A percentile compares a stretch with the other conserved stretches of the same genome.
Conservation (phyloP, 345 rosid genomes). For the Nephelium lappaceum region DNA sequence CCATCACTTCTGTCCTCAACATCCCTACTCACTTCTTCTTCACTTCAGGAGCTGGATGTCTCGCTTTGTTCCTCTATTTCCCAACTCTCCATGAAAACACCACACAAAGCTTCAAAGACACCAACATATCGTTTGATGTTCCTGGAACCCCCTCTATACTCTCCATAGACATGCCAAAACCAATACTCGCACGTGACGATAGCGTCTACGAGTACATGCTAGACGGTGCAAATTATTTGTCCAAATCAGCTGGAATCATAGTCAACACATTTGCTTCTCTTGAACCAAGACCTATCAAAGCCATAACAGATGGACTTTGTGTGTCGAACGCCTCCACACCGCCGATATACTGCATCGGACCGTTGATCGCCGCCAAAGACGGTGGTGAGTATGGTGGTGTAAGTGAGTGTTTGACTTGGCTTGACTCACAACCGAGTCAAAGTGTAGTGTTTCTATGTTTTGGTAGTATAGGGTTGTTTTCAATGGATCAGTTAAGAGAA, state of each 20-base stretch:
- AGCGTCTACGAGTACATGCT: constrained; percentile 32
- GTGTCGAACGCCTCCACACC: constrained; percentile 35
- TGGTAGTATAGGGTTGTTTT: constrained; percentile 63
- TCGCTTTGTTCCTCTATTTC: constrained; percentile 33
- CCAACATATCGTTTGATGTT: constrained; percentile 26
- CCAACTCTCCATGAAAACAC: constrained; percentile 38
- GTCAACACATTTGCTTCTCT: constrained; percentile 58
- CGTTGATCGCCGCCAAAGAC: constrained; percentile 34
- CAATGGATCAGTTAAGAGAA: constrained; percentile 38
- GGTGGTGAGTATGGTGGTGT: neutral
- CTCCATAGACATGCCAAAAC: constrained; percentile 29
- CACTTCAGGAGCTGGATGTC: constrained; percentile 46
- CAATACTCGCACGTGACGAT: constrained; percentile 33
- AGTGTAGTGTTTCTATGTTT: constrained; percentile 60
- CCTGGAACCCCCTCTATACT: constrained; percentile 51
- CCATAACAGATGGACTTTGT: constrained; percentile 50
- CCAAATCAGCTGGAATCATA: constrained; percentile 48
- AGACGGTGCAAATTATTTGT: constrained; percentile 12
- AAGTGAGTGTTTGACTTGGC: constrained; percentile 45
- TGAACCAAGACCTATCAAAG: constrained; percentile 42
- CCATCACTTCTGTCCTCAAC: constrained; percentile 33
- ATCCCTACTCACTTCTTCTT: constrained; percentile 50
- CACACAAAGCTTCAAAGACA: constrained; percentile 41
- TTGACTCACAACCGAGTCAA: constrained; percentile 46
- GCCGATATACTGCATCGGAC: constrained; percentile 58